A percentile compares a stretch with the other conserved stretches of the same genome.
phyloP scores from a whole-genome alignment of 2,329 filamentous ascomycete genomes.

The Xylaria sp. region DNA sequence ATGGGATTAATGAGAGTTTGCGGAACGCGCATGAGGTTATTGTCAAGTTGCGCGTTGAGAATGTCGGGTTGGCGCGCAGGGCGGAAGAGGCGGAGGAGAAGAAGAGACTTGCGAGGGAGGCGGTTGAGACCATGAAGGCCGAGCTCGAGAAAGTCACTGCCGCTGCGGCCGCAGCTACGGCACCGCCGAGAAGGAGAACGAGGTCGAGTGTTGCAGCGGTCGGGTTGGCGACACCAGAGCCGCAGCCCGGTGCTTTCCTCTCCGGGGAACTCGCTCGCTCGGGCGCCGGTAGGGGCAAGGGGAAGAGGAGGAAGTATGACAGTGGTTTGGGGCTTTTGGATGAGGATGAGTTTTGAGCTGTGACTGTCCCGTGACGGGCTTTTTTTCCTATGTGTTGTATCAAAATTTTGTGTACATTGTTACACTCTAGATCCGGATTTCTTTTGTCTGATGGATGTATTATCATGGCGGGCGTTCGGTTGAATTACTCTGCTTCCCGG shows the following conservation, averaged over 20 bases:
- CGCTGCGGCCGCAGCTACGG: slow-evolving; percentile 31
- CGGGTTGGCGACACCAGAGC: slow-evolving; percentile 27
- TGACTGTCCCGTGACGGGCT: slow-evolving; percentile 31
- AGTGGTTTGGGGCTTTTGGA: slow-evolving; percentile 67
- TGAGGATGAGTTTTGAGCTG: slow-evolving; percentile 59
- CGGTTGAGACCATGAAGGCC: slow-evolving; percentile 62
- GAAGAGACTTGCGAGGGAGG: slow-evolving; percentile 54
- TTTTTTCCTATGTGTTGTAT: slow-evolving; percentile 37
- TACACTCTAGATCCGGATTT: slow-evolving; percentile 17
- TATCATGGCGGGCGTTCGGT: slow-evolving; percentile 10
- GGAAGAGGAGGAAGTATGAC: slow-evolving; percentile 63
- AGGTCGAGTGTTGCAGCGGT: slow-evolving; percentile 11
- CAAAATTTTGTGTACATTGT: background rate
- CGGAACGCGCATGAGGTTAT: slow-evolving; percentile 61
- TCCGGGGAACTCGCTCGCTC: slow-evolving; percentile 31
- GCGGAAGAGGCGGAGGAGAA: slow-evolving; percentile 55
- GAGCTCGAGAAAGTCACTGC: slow-evolving; percentile 57
- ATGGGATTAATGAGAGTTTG: slow-evolving; percentile 55
- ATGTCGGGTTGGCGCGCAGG: slow-evolving; percentile 52
- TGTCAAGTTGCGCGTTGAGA: slow-evolving; percentile 59
- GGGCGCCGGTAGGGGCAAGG: slow-evolving; percentile 51
- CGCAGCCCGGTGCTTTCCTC: slow-evolving; percentile 25
- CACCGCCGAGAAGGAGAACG: slow-evolving; percentile 13
- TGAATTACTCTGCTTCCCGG: background rate
- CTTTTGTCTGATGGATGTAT: slow-evolving; percentile 26